These are phyloP conservation scores for Jatropha multifida DNA, from an alignment of 441 rosid genomes.

Conservation along the genomic window DNA sequence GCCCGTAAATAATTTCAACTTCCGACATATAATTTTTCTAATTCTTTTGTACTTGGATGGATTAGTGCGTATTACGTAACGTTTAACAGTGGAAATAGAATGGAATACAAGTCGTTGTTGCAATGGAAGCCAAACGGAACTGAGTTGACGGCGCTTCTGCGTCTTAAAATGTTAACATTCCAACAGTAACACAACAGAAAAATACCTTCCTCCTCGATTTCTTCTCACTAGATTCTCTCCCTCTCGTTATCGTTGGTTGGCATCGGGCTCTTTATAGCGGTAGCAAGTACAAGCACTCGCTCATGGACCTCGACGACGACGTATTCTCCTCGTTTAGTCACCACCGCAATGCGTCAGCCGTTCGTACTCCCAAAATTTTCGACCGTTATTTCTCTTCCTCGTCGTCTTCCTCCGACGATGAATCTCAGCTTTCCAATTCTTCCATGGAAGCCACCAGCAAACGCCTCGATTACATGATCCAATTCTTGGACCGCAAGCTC, in stretches of 20 bases:
- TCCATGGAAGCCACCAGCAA: constrained; percentile 56
- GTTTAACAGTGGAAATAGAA: no score
- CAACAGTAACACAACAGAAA: no score
- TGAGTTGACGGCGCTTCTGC: no score
- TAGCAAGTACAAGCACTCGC: neutral
- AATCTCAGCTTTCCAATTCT: constrained; percentile 36
- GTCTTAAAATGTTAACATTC: no score
- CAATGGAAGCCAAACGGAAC: no score
- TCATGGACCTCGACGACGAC: constrained; percentile 27
- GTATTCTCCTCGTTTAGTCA: constrained; percentile 13
- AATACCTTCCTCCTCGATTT: constrained; percentile 9
- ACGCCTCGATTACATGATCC: constrained; percentile 88
- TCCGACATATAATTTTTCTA: neutral
- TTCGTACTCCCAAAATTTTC: constrained; percentile 35
- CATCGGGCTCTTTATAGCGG: neutral
- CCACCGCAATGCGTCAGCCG: neutral
- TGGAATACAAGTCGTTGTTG: no score
- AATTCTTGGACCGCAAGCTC: constrained; percentile 80
- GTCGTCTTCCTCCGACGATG: constrained; percentile 48
- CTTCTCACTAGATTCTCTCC: constrained; percentile 1
- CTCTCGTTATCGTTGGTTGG: neutral
- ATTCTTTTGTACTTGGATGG: no score
- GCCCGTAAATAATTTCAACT: neutral
- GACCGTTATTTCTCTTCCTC: constrained; percentile 61
- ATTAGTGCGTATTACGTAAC: no score